Evolutionary conservation across 257 asterid species (phyloP), one percentile per base, ranked within the genome.

Genomic region (Penstemon eatonii): DNA sequence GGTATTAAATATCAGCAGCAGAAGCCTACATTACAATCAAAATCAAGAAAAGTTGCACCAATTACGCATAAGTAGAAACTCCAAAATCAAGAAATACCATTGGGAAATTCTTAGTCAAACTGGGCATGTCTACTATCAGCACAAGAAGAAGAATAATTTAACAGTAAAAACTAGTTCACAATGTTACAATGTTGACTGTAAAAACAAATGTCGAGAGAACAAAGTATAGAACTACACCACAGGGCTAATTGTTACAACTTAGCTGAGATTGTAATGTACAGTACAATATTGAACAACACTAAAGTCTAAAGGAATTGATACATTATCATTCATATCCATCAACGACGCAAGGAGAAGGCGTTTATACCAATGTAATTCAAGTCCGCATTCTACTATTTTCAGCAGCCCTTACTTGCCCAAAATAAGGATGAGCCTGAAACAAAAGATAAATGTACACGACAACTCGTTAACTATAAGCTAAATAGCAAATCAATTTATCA

Each of bases 361-460:
- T 25, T 25, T 25, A 1, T 25, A 25, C 33, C 33, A 25, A 25
- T 25, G 33, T 25, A 25, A 25, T 25, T 25, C 33, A 25, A 39
- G 77, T 74, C 72, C 82, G 64, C 80, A 53, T 81, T 71, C 84
- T 70, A 60, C 82, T 78, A 56, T 71, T 80, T 74, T 82, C 87
- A 1, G 84, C 84, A 55, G 81, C 80, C 61, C 81, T 68, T 62
- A 82, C 87, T 72, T 79, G 84, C 67, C 7, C 42, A 62, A 82
- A 82, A 67, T 76, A 82, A 18, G 81, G 84, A 60, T 82, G 88
- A 54, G 78, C 82, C 79, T 65, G 78, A 60, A 71, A 70, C 40
- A 43, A 33, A 25, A 76, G 60, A 65, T 37, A 18, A 45, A 70
- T 11, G 37, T 62, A 56, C 5, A 4, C 37, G 6, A 54, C 10